Base-by-base conservation (phyloP, 1,139 yeast genomes). In the Saccharomyces hybrid region DNA sequence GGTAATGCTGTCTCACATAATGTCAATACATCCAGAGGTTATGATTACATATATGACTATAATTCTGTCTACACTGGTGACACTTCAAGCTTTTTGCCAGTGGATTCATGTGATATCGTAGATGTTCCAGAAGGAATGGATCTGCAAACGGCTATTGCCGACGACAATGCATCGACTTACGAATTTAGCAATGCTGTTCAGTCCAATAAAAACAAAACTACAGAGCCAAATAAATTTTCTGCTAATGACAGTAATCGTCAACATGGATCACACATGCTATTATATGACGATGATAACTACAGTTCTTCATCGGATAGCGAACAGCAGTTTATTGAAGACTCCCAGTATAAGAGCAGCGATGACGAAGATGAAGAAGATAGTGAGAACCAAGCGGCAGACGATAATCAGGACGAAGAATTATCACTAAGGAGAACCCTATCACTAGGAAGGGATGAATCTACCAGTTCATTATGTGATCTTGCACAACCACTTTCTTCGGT, bases 31-130 rank as follows among this genome's bases (percentile, higher is more conserved):
- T 78, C 82, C 59, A 78, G 95, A 71, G 93, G 96, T 50, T 84
- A 84, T 66, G 90, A 86, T 68, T 86, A 88, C 73, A 84, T 84
- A 68, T 90, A 90, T 68, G 96, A 90, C 72, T 89, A 89, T 70
- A 88, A 88, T 67, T 80, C 93, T 1, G 97, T 89, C 23, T 88
- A 86, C 66, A 79, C 83, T 3, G 79, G 76, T 44, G 82, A 81
- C 60, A 64, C 77, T 7, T 69, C 76, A n/a, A 67, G 60, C 56
- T 66, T 61, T 56, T 61, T 64, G 52, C 69, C 67, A 48, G 67
- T 63, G 25, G 71, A 61, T 52, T 64, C 66, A 38, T 66, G 70
- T 48, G 80, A 81, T 25, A 73, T 78, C 57, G 79, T 80, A 57
- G 77, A 74, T 61, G 73, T 73, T 20, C 76, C 65, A 72, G 75